Conservation (phyloP, 2,329 filamentous ascomycete species). For the Trichoderma cornu-damae region DNA sequence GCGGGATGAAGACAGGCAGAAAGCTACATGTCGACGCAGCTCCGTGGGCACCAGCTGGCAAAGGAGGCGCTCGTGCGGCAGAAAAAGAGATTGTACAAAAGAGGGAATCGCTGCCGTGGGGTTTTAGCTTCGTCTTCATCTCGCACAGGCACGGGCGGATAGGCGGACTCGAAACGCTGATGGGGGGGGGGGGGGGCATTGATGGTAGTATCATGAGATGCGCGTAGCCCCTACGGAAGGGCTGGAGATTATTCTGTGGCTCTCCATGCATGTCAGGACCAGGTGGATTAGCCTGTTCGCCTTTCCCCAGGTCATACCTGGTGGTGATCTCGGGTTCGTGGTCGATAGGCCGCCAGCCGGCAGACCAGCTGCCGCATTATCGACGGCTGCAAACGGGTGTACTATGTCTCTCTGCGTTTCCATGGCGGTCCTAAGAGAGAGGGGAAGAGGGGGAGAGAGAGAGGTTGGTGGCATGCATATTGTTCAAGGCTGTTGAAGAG, state of each 20-base stretch:
- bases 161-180: not conserved
- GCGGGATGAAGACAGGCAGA: not conserved
- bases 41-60: not conserved
- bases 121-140: not conserved
- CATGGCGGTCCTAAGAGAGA: not conserved
- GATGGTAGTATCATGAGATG: conserved; percentile 1
- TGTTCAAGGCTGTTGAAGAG: not conserved
- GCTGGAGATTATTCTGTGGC: not conserved
- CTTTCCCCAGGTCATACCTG: not conserved
- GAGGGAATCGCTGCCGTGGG: not conserved
- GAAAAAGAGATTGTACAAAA: not conserved
- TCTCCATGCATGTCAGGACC: not conserved
- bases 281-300: not conserved
- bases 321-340: not conserved
- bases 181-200: not conserved
- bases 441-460: too few relatives aligned
- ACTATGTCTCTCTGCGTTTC: not conserved
- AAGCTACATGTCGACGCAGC: not conserved
- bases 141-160: conserved; percentile 1
- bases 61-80: not conserved
- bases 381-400: not conserved
- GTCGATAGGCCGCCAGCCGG: not conserved
- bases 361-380: not conserved
- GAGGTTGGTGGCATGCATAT: not conserved
- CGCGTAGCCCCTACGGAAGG: not conserved